A percentile compares a stretch with the other conserved stretches of the same genome.
phyloP scores from a whole-genome alignment of 192 early-diverging fungal genomes.

The Haplosporangium gracile region DNA sequence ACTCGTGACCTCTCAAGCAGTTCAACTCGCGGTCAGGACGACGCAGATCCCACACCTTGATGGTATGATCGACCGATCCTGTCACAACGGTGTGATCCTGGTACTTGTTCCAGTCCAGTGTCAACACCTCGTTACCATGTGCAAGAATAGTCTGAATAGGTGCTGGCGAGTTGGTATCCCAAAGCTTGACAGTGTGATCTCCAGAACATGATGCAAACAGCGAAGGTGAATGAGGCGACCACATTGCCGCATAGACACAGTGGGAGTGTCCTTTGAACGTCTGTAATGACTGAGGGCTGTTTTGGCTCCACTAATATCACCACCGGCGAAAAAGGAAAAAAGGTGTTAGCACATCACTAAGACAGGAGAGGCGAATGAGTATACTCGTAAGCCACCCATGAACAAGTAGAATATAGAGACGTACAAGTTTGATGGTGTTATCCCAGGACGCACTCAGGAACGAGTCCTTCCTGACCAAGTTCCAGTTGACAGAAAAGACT shows the following conservation, averaged over 20 bases:
- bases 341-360: not conserved
- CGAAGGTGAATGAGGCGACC: conserved; percentile 84
- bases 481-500: conserved; percentile 96
- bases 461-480: conserved; percentile 87
- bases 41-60: conserved; percentile 95
- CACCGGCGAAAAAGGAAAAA: not conserved
- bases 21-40: conserved; percentile 77
- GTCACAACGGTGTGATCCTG: conserved; percentile 86
- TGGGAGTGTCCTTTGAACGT: conserved; percentile 93
- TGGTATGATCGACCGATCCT: conserved; percentile 87
- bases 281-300: conserved; percentile 76
- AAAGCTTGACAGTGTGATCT: conserved; percentile 91
- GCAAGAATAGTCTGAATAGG: conserved; percentile 77
- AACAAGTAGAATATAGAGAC: not conserved
- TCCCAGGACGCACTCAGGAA: conserved; percentile 98
- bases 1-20: conserved; percentile 91
- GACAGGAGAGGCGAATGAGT: not conserved
- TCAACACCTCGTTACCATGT: conserved; percentile 89
- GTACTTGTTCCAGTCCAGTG: conserved; percentile 99
- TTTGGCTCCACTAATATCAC: conserved; percentile 85
- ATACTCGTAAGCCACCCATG: not conserved
- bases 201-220: conserved; percentile 92
- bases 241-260: conserved; percentile 92
- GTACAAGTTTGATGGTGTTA: conserved; percentile 90
- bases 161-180: conserved; percentile 85